phyloP scores from a whole-genome alignment of 1,284 basidiomycete species.

The Cryptococcus jaspeensis region DNA sequence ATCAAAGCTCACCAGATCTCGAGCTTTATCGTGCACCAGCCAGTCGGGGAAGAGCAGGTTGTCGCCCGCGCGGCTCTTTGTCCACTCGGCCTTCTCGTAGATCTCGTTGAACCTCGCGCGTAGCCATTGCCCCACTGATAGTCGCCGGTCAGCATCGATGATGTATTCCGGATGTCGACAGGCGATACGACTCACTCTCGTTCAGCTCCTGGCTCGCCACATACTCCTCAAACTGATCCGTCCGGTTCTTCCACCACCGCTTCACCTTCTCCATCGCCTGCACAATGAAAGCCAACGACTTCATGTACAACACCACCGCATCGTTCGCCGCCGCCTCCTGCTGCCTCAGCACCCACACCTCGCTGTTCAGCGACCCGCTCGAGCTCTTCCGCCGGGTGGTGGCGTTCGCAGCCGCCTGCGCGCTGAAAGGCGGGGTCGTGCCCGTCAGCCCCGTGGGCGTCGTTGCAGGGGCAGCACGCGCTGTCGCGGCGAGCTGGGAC shows the following conservation, averaged over 20 bases:
- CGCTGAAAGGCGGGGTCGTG: slow-evolving; percentile 30
- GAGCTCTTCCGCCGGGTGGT: slow-evolving; percentile 26
- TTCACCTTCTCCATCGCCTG: slow-evolving; percentile 71
- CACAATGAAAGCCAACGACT: slow-evolving; percentile 87
- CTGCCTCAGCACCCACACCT: slow-evolving; percentile 61
- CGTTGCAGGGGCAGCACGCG: slow-evolving; percentile 6
- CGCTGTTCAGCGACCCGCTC: slow-evolving; percentile 32
- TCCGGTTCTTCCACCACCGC: slow-evolving; percentile 51
- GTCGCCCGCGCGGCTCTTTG: slow-evolving; percentile 54
- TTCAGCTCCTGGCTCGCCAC: slow-evolving; percentile 56
- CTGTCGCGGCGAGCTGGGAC: slow-evolving; percentile 47
- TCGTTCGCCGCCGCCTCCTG: slow-evolving; percentile 73
- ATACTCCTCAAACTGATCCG: slow-evolving; percentile 26
- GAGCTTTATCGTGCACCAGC: slow-evolving; percentile 58
- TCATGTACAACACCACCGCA: slow-evolving; percentile 87
- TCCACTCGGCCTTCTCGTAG: slow-evolving; percentile 59
- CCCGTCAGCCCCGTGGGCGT: slow-evolving; percentile 53
- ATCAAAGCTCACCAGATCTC: slow-evolving; percentile 51
- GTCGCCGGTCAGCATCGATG: background rate
- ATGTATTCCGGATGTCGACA: background rate
- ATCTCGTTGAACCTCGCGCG: slow-evolving; percentile 59
- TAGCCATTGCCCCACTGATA: slow-evolving; percentile 58
- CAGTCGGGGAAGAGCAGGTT: slow-evolving; percentile 56
- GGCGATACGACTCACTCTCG: slow-evolving; percentile 50
- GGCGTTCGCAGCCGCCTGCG: slow-evolving; percentile 7